Base-by-base conservation (phyloP, 805 yeast genomes). In the Saturnispora zaruensis region DNA sequence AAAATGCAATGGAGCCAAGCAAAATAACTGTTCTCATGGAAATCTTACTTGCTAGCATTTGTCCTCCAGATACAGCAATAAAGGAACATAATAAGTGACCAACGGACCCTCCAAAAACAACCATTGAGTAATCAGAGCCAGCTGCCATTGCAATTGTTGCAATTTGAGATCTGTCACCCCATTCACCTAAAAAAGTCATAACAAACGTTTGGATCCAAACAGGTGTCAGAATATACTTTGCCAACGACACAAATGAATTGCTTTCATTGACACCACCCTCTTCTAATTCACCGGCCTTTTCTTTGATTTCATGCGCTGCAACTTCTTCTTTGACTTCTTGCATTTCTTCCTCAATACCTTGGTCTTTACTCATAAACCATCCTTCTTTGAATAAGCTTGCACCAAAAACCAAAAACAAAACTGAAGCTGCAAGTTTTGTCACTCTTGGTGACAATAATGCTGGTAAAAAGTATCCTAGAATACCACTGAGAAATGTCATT, bases 101-200 rank as follows among this genome's bases (percentile, higher is more conserved):
- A 41, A 84, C 66, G 36, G 88, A 79, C 18, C 95, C 96, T 52
- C 99, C 99, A 44, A 82, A 57, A 44, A 91, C 87, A 37, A 90
- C 95, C 57, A 75, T 74, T 90, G 93, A 82, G 69, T 88, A 93
- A 66, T 89, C 85, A 42, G 88, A 82, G 34, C 96, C 96, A 1
- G 99, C 96, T 47, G 98, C 97, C 95, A 93, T 85, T 37, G 98
- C 98, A 60, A 93, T 89, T 33, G 97, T 93, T 43, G 97, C 96
- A 50, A 93, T 88, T 70, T 93, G 99, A 9, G 97, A 89, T 61
- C 99, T 81, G 67, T 93, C 99, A 47, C 99, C 99, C 95, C 98
- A 89, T 70, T 93, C 99, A 53, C 97, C 99, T 45, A 93, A 70
- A 66, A 93, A 93, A 4, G 96, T 87, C 98, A 93, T 91, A 49